Evolutionary conservation across 2,329 filamentous ascomycete species (phyloP), one percentile per base, ranked within the genome.

Genomic region (Phyllachora maydis): DNA sequence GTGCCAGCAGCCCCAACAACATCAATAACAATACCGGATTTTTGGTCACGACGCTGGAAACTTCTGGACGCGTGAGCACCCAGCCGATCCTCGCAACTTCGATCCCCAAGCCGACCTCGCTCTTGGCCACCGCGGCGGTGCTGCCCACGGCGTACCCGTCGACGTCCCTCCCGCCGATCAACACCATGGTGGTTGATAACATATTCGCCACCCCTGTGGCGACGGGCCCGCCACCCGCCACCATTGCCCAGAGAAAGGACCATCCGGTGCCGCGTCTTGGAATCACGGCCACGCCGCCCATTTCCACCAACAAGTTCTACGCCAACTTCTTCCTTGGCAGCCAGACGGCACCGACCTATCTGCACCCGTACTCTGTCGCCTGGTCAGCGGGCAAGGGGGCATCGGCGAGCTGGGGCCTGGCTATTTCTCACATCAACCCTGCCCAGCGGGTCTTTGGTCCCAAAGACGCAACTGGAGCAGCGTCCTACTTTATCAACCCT

Each of bases 221-320:
- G 11, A 62, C 55, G 2, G 50, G 46, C 29, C 42, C 56, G 8
- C 65, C 65, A 4, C 54, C 59, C 1, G 36, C 50, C 0, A 43
- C 47, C 15, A 58, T 74, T 23, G 25, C 38, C 6, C 42, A 47
- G 19, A 52, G 52, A 14, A 35, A 49, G 11, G 63, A 71, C 32
- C 69, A 75, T 32, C 69, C 69, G 0, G 63, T 64, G 14, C 46
- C 58, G 19, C 54, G 62, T 9, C 41, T 52, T 12, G 64, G 63
- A 5, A 51, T 73, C 18, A 40, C 35, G 16, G 43, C 51, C 10
- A 35, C 45, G 2, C 41, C 42, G 0, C 65, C 71, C 4, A 49
- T 78, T 21, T 54, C 65, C 23, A 85, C 77, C 13, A 85, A 83
- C 53, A 83, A 78, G 38, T 83, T 82, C 42, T 79, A 77, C 35